A percentile compares a stretch with the other conserved stretches of the same genome.
These are phyloP conservation scores for Pistacia vera DNA, from an alignment of 345 rosid species.

Conservation along the genomic window DNA sequence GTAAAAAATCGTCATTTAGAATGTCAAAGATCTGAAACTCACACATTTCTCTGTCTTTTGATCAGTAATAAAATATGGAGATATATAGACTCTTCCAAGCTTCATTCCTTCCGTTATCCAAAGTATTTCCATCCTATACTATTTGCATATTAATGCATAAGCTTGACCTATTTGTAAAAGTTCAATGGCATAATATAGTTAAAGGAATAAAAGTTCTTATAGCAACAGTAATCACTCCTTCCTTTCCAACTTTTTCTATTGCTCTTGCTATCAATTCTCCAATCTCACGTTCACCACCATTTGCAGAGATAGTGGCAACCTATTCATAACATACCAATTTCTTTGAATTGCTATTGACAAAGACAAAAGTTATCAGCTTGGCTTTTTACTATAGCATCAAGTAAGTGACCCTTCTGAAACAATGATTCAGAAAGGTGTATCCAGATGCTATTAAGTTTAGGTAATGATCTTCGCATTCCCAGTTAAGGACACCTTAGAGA, in stretches of 20 bases:
- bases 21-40: slow-evolving; percentile 37
- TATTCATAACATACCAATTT: slow-evolving; percentile 23
- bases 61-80: slow-evolving; percentile 84
- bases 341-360: neutral
- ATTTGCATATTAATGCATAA: slow-evolving; percentile 5
- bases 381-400: no score
- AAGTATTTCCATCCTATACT: slow-evolving; percentile 82
- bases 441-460: no score
- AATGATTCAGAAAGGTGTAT: no score
- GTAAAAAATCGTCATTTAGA: slow-evolving; percentile 11
- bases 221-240: no score
- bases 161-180: no score
- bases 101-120: slow-evolving; percentile 93
- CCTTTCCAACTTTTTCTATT: no score
- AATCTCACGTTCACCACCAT: slow-evolving; percentile 85
- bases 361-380: slow-evolving; percentile 4
- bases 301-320: slow-evolving; percentile 96
- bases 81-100: slow-evolving; percentile 88
- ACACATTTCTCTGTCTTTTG: slow-evolving; percentile 88
- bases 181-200: no score
- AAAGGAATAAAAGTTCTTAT: no score
- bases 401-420: no score
- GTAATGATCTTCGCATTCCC: no score
- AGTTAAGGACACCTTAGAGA: no score
- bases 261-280: no score